A percentile compares a stretch with the other conserved stretches of the same genome.
Evolutionary conservation across 495 filamentous ascomycete genomes (phyloP).

Genomic region (Neurospora hispaniola): DNA sequence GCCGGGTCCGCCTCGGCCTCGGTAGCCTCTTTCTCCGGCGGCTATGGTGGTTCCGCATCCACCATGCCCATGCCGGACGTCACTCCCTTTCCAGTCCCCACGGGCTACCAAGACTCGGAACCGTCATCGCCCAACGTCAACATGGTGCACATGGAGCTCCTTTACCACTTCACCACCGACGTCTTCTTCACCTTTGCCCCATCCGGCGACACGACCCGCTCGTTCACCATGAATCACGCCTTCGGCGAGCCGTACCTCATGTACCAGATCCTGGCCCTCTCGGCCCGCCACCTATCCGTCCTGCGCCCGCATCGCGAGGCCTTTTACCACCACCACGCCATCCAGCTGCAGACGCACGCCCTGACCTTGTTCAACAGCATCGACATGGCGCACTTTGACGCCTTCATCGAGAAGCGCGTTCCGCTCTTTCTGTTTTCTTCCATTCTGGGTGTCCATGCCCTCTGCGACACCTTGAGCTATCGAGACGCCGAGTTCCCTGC

Average conservation of each 20-base stretch:
- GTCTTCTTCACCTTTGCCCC: conserved; percentile 3
- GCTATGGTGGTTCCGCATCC: background rate
- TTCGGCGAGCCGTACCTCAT: conserved; percentile 27
- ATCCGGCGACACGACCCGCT: background rate
- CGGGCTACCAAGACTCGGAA: conserved; percentile 1
- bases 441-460: conserved; percentile 33
- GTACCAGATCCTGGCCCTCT: conserved; percentile 35
- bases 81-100: background rate
- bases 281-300: conserved; percentile 34
- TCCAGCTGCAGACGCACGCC: conserved; percentile 39
- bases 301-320: conserved; percentile 16
- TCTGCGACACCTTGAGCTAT: conserved; percentile 31
- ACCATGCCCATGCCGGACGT: background rate
- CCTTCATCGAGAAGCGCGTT: conserved; percentile 25
- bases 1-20: conserved; percentile 3
- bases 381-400: conserved; percentile 10
- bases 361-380: conserved; percentile 34
- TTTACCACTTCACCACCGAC: conserved; percentile 21
- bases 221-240: conserved; percentile 11
- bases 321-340: conserved; percentile 34
- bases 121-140: conserved; percentile 6
- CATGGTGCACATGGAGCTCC: conserved; percentile 25
- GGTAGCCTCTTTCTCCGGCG: background rate
- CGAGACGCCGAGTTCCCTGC: conserved; percentile 21
- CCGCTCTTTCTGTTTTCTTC: conserved; percentile 40